Evolutionary conservation across 352 stramenopile genomes (phyloP), one percentile per base, ranked within the genome.

Genomic region (Paralagenidium karlingii): DNA sequence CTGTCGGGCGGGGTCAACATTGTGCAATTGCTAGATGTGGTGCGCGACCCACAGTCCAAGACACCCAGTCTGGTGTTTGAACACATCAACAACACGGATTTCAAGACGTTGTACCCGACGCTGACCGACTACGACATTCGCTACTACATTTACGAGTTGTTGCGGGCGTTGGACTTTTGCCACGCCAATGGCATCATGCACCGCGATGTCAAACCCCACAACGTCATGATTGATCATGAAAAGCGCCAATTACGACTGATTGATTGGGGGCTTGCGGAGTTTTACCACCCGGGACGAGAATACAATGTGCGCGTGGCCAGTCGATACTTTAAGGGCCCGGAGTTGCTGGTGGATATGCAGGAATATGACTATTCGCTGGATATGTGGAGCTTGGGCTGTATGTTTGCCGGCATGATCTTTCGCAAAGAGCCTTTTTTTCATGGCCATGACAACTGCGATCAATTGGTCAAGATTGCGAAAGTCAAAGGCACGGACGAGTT

Each of bases 341-440:
- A 99, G 63, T 63, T 99, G 8, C 68, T 99, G 16, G 95, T 99
- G 24, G 94, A 99, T 62, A 88, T 99, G 60, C 96, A 99, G 53
- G 94, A 99, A 56, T 99, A 99, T 58, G 96, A 99, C 71, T 99
- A 99, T 67, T 96, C 92, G 30, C 76, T 99, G 31, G 96, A 99
- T 60, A 99, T 99, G 94, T 99, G 95, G 94, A 94, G 74, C 40
- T 63, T 99, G 10, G 96, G 96, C 15, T 99, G 95, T 49, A 98
- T 99, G 89, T 97, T 99, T 58, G 94, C 92, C n/a, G 89, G 90
- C n/a, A 99, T 99, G 95, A 98, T 99, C 56, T 99, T 99, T 68
- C 79, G 94, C 49, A 98, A 98, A 60, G 95, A 99, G 56, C 95
- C 95, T 5, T 98, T 99, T 58, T 99, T 99, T 67, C 94, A 99